A percentile compares a stretch with the other conserved stretches of the same genome.
Conservation (phyloP, 768 basidiomycete species). For the Auricularia cornea region DNA sequence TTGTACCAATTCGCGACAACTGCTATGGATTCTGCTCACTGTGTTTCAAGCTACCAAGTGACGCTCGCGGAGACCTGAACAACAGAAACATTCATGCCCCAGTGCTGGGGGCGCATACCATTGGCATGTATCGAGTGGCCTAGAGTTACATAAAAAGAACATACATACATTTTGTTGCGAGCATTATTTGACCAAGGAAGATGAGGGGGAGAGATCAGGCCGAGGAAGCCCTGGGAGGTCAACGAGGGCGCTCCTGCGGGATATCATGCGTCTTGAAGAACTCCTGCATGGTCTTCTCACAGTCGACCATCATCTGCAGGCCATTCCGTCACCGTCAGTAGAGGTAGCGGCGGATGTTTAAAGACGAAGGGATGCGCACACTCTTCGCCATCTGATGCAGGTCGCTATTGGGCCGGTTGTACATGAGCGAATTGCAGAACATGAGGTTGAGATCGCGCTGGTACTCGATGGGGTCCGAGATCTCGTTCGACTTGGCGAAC, state of each 20-base stretch:
- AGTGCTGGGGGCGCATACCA: too few species aligned
- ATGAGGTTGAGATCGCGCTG: constrained; percentile 86
- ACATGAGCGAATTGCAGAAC: constrained; percentile 98
- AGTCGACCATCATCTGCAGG: constrained; percentile 77
- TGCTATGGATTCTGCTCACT: too few species aligned
- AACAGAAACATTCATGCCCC: too few species aligned
- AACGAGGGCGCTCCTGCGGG: constrained; percentile 35
- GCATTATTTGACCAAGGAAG: background rate
- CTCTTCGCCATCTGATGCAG: constrained; percentile 89
- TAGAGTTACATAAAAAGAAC: too few species aligned
- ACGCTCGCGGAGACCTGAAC: too few species aligned
- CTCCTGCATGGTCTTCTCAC: constrained; percentile 54
- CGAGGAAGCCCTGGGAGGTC: background rate
- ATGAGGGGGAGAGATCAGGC: background rate
- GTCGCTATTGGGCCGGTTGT: constrained; percentile 78
- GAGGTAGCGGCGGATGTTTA: background rate
- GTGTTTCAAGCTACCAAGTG: too few species aligned
- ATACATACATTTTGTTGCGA: background rate
- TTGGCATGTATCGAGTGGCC: too few species aligned
- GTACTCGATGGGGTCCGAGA: constrained; percentile 76
- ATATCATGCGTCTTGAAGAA: constrained; percentile 74
- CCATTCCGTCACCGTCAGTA: background rate
- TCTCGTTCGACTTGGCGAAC: constrained; percentile 68
- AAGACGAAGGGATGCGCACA: constrained; percentile 47
- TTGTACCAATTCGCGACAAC: too few species aligned